Evolutionary conservation across 208 protist genomes (phyloP).

Genomic region (Wallacemonas collosoma): DNA sequence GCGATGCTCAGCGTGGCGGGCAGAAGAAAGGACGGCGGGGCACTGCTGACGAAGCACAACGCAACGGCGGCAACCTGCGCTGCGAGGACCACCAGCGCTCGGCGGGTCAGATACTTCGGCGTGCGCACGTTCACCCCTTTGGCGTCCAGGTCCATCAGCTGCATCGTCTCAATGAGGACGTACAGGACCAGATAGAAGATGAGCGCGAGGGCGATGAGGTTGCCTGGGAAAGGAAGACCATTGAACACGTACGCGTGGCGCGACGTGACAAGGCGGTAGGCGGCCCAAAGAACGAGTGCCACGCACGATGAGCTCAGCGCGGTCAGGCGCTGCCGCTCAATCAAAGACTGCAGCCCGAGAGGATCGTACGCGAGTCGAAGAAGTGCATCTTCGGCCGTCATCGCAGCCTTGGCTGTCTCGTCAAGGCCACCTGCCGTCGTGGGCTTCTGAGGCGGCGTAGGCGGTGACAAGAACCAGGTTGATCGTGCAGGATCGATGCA

Average conservation of each 20-base stretch:
- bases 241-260: constrained; percentile 84
- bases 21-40: constrained; percentile 62
- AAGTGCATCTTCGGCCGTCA: constrained; percentile 15
- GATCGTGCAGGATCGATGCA: constrained; percentile 49
- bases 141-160: constrained; percentile 59
- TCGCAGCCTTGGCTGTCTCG: neutral
- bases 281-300: constrained; percentile 43
- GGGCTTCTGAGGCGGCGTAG: neutral
- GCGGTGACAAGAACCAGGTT: constrained; percentile 77
- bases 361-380: constrained; percentile 71
- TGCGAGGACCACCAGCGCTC: constrained; percentile 37
- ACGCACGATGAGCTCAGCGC: constrained; percentile 35
- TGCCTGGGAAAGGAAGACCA: constrained; percentile 66
- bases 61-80: constrained; percentile 45
- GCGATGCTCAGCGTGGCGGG: constrained; percentile 53
- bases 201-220: constrained; percentile 57
- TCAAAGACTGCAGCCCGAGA: constrained; percentile 53
- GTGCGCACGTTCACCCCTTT: constrained; percentile 34
- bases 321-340: constrained; percentile 32
- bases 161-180: constrained; percentile 49
- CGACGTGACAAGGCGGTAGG: constrained; percentile 68
- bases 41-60: constrained; percentile 41
- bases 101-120: constrained; percentile 16
- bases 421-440: neutral
- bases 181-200: constrained; percentile 60